Evolutionary conservation across 352 stramenopile species (phyloP).

Genomic region (Thalassiosira oceanica): DNA sequence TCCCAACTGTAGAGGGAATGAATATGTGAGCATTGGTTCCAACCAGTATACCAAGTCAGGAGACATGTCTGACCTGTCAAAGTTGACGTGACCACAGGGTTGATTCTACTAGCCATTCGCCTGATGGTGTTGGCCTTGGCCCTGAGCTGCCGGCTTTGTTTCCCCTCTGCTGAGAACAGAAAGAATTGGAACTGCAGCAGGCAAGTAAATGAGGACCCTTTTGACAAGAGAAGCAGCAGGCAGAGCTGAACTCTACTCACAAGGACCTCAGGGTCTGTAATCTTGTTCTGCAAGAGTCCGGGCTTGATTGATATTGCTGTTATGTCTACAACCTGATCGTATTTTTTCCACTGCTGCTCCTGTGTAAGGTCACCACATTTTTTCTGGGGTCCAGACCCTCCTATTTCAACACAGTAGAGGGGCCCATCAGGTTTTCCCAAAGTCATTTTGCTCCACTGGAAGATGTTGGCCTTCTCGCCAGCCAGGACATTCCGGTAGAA

Average conservation of each 20-base stretch:
- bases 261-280: conserved; percentile 16
- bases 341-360: conserved; percentile 4
- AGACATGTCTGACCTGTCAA: no score
- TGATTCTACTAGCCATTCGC: conserved; percentile 11
- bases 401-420: conserved; percentile 9
- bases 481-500: conserved; percentile 8
- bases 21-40: no score
- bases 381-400: not conserved
- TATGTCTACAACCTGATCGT: conserved; percentile 6
- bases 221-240: not conserved
- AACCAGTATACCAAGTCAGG: no score
- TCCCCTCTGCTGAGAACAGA: conserved; percentile 13
- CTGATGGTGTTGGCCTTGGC: conserved; percentile 2
- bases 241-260: not conserved
- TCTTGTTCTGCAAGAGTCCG: conserved; percentile 3
- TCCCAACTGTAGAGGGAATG: no score
- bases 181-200: conserved; percentile 17
- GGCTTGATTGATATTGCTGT: conserved; percentile 23
- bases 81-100: not conserved
- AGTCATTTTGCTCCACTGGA: conserved; percentile 12
- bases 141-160: conserved; percentile 8
- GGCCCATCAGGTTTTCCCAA: not conserved
- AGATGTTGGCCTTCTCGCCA: conserved; percentile 17
- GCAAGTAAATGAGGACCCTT: not conserved
- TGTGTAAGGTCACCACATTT: conserved; percentile 6